Conservation (phyloP, 441 rosid species). For the Isatis lusitanica region DNA sequence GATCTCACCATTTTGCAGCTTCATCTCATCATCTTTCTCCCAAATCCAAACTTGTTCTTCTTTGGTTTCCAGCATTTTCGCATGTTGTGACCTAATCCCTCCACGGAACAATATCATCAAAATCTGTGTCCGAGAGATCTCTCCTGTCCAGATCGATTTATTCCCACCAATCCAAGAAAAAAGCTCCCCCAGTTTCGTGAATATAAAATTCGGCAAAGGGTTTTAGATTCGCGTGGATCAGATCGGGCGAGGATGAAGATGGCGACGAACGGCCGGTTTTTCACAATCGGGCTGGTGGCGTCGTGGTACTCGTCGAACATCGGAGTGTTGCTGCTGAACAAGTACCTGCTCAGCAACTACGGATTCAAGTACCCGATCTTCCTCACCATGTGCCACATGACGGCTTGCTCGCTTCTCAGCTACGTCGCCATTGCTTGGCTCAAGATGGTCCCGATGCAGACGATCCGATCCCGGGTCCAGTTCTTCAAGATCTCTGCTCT, state of each 20-base stretch:
- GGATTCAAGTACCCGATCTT: constrained; percentile 93
- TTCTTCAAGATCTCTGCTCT: constrained; percentile 81
- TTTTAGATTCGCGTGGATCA: constrained; percentile 20
- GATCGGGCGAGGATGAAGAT: constrained; percentile 42
- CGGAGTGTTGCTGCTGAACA: constrained; percentile 81
- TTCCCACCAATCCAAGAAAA: background rate
- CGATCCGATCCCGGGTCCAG: constrained; percentile 75
- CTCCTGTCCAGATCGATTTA: constrained; percentile 27
- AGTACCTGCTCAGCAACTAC: constrained; percentile 79
- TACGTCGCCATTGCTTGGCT: constrained; percentile 86
- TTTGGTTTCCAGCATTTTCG: constrained; percentile 10
- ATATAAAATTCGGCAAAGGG: background rate
- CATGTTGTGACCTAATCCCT: constrained; percentile 19
- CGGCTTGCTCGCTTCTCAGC: constrained; percentile 81
- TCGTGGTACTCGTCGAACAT: constrained; percentile 91
- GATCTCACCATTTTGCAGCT: constrained; percentile 31
- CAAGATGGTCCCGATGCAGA: constrained; percentile 93
- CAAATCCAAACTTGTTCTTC: background rate
- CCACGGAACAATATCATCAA: background rate
- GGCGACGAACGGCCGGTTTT: constrained; percentile 49
- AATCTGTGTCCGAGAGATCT: constrained; percentile 4
- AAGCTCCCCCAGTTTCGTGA: too few species aligned
- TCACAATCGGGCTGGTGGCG: constrained; percentile 76
- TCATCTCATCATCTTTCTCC: constrained; percentile 12
- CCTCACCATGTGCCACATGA: constrained; percentile 96